Conservation (phyloP, 2,329 filamentous ascomycete genomes). For the Aureobasidium sp. region DNA sequence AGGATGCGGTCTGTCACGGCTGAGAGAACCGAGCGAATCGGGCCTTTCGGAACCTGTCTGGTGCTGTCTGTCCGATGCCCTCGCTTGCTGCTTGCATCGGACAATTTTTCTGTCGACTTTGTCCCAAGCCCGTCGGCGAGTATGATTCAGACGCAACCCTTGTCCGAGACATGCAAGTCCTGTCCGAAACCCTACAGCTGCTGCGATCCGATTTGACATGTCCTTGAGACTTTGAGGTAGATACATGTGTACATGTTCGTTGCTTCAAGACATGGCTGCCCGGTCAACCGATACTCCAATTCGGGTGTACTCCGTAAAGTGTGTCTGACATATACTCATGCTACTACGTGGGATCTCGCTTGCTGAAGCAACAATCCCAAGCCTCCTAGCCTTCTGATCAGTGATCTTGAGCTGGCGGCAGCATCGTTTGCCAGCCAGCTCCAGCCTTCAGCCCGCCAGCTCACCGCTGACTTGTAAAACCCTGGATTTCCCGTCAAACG, state of each 20-base stretch:
- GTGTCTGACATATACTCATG: too few relatives aligned
- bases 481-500: not conserved
- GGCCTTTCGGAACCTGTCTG: not conserved
- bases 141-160: not conserved
- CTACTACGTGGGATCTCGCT: not conserved
- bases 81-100: not conserved
- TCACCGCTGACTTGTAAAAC: not conserved
- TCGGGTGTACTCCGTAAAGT: too few relatives aligned
- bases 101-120: not conserved
- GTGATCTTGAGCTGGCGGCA: not conserved
- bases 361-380: not conserved
- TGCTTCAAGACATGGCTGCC: too few relatives aligned
- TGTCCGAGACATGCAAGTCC: not conserved
- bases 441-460: not conserved
- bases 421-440: not conserved
- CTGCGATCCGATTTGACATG: not conserved
- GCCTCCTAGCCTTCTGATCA: not conserved
- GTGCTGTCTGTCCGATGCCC: not conserved
- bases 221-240: not conserved
- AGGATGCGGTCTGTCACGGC: not conserved
- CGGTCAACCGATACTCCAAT: not conserved
- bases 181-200: not conserved
- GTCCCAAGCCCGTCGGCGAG: not conserved
- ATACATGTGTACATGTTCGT: not conserved
- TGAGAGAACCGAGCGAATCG: conserved; percentile 7